These are phyloP conservation scores for Trifolium dubium DNA, from an alignment of 306 rosid genomes.

Conservation along the genomic window DNA sequence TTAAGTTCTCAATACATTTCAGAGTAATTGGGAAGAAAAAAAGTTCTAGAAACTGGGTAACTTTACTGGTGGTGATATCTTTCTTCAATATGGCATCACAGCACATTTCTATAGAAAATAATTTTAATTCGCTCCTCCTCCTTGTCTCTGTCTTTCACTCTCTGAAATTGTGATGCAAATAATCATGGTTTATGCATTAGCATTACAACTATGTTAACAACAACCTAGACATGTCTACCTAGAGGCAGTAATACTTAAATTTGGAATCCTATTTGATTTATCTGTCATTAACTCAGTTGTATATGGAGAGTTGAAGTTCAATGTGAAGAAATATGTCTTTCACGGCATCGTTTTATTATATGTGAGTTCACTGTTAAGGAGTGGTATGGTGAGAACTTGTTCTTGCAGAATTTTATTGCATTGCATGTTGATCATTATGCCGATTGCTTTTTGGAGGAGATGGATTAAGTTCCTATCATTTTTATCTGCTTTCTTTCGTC, in stretches of 20 bases:
- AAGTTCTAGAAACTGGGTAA: not conserved
- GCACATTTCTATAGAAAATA: constrained; percentile 8
- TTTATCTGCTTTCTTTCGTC: not conserved
- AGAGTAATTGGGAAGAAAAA: not conserved
- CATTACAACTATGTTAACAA: constrained; percentile 12
- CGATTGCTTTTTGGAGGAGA: constrained; percentile 23
- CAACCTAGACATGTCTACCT: constrained; percentile 11
- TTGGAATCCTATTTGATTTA: constrained; percentile 26
- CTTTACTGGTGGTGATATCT: constrained; percentile 20
- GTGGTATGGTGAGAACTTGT: constrained; percentile 18
- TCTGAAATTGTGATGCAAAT: not conserved
- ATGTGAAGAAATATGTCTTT: constrained; percentile 19
- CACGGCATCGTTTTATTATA: not conserved
- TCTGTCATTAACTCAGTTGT: constrained; percentile 1
- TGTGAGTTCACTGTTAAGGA: constrained; percentile 13
- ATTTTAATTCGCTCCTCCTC: not conserved
- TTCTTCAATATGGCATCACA: constrained; percentile 20
- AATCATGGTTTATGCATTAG: constrained; percentile 21
- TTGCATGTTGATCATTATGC: constrained; percentile 14
- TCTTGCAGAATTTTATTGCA: constrained; percentile 3
- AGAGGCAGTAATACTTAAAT: constrained; percentile 5
- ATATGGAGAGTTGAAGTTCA: constrained; percentile 12
- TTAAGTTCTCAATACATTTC: constrained; percentile 7
- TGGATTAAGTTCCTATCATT: constrained; percentile 2
- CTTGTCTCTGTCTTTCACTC: not conserved